Evolutionary conservation across 208 protist species (phyloP), one percentile per base, ranked within the genome.

Genomic region (Trichomonas gallinae): DNA sequence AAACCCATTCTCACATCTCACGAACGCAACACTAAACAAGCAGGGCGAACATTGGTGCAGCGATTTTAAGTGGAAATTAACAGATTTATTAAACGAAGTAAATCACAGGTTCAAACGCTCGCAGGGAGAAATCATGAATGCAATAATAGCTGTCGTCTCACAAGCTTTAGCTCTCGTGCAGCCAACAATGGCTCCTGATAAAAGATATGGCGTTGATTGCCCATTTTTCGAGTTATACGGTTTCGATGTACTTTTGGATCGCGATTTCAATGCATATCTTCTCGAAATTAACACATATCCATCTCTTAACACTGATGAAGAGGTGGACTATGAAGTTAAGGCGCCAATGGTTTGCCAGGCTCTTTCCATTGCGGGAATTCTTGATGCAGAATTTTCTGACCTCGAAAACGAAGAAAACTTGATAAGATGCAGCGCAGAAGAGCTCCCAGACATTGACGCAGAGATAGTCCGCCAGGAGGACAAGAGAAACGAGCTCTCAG

Each of bases 161-260:
- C 40, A 51, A 51, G 36, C 87, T 38, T 15, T 93, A 0, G 87
- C 87, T 26, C 15, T 93, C 0, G n/a, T 51, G 38, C 87, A 93
- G 38, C 87, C 40, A 34, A 51, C 31, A 38, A 93, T 93, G 87
- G 44, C 87, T 34, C 87, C 87, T 17, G 45, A 93, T 15, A 13
- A 93, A 51, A 48, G 87, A 51, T 38, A 48, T 42, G 13, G 26
- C 11, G 26, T 51, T 34, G 6, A 44, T 17, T 36, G 17, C 26
- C 87, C 58, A 38, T 85, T 46, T 42, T 97, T 97, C 36, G 89
- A 97, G 15, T 36, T 97, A n/a, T 83, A 89, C 83, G 96, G 96
- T n/a, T 97, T 97, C 45, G 96, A 97, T 72, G 38, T 97, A 11
- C 42, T 97, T 31, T 63, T 97, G 26, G 96, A 97, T 93, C n/a